Conservation (phyloP, 179 eudicot species). For the Nepenthes alata region DNA sequence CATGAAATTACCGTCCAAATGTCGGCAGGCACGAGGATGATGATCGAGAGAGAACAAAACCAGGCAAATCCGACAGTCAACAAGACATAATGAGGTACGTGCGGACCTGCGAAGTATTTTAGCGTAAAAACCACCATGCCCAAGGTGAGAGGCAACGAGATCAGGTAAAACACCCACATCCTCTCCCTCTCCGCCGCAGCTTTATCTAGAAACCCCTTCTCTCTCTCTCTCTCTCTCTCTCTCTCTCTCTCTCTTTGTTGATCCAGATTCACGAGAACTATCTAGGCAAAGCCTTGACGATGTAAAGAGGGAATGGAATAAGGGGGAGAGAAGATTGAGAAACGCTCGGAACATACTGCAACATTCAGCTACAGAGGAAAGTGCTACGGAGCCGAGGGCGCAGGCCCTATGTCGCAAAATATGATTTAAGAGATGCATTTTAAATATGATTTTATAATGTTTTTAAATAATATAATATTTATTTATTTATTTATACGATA, state of each 20-base stretch:
- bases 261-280: not conserved
- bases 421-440: no score
- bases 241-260: slow-evolving; percentile 1
- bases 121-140: slow-evolving; percentile 72
- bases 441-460: no score
- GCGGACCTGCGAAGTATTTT: slow-evolving; percentile 68
- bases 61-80: slow-evolving; percentile 87
- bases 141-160: slow-evolving; percentile 71
- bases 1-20: slow-evolving; percentile 64
- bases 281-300: no score
- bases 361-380: no score
- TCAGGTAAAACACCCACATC: slow-evolving; percentile 90
- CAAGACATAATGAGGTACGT: slow-evolving; percentile 60
- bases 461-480: no score
- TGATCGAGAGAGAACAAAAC: slow-evolving; percentile 83
- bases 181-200: not conserved
- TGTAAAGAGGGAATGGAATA: no score
- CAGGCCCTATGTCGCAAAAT: no score
- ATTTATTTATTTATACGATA: no score
- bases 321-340: slow-evolving; percentile 1
- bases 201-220: no score
- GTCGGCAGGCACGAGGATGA: slow-evolving; percentile 91
- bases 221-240: slow-evolving; percentile 1
- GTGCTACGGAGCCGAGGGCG: no score
- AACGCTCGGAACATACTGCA: not conserved